Percentiles rank a stretch among this genome's conserved stretches.
Conservation (phyloP, 306 rosid species). For the Datisca glomerata region DNA sequence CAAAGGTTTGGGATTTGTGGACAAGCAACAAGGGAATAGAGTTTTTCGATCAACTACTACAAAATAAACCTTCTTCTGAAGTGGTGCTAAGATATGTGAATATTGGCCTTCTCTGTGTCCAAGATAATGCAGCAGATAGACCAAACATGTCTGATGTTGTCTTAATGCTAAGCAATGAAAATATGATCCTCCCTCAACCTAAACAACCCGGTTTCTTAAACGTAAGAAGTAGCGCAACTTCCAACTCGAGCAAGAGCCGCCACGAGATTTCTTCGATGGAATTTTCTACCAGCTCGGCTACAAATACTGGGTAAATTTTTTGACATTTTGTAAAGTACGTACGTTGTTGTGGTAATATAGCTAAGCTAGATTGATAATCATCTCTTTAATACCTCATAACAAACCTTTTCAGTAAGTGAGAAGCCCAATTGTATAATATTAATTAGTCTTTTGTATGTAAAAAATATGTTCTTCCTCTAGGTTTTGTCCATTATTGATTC, state of each 20-base stretch:
- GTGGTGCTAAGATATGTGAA: conserved; percentile 12
- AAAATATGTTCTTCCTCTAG: too few relatives aligned
- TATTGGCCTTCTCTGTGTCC: conserved; percentile 14
- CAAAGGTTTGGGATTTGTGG: conserved; percentile 9
- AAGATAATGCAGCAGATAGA: conserved; percentile 3
- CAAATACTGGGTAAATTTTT: too few relatives aligned
- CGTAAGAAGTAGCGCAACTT: conserved; percentile 6
- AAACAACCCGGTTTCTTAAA: conserved; percentile 17
- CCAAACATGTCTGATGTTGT: conserved; percentile 15
- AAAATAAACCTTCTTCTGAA: neutral
- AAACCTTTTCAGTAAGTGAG: too few relatives aligned
- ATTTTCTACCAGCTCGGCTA: too few relatives aligned
- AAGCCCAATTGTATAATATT: too few relatives aligned
- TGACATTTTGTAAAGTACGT: too few relatives aligned
- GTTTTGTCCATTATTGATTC: too few relatives aligned
- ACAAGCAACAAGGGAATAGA: conserved; percentile 5
- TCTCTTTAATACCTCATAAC: too few relatives aligned
- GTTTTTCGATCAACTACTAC: conserved; percentile 3
- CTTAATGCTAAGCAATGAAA: conserved; percentile 11
- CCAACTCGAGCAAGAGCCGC: neutral
- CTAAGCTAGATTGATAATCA: too few relatives aligned
- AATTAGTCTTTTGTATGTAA: too few relatives aligned
- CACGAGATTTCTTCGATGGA: neutral
- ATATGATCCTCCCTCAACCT: conserved; percentile 8
- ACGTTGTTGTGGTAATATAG: too few relatives aligned